Evolutionary conservation across 2,329 filamentous ascomycete genomes (phyloP), one percentile per base, ranked within the genome.

Genomic region (Ascochyta fabae): DNA sequence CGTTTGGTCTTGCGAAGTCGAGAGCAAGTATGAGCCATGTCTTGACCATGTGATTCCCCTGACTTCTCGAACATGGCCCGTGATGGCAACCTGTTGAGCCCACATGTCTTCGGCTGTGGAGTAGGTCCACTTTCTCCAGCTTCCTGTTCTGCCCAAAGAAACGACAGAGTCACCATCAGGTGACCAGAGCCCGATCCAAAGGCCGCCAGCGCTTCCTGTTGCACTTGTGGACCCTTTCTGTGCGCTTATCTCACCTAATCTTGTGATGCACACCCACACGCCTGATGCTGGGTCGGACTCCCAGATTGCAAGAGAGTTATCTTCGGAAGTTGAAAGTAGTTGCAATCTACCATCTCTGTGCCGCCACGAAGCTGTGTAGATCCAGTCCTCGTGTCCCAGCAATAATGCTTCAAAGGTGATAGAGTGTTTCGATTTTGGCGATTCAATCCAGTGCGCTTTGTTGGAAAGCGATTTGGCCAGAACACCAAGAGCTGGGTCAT

Each of bases 331-430:
- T 2, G 94, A 93, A 3, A 99, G 84, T 8, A 97, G 84, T 64
- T 90, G 91, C 12, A 90, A 80, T 56, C 82, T 85, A 44, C 74
- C 76, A 55, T 80, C 77, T 13, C 77, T 68, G 39, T 79, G 80
- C 56, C 84, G 83, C 93, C 93, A 97, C 50, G 83, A 81, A 2
- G 91, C 88, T 52, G 90, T 96, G 76, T 96, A 98, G 53, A 99
- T 94, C 95, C 95, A 99, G 70, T 99, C 95, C 72, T 99, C 95
- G 70, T 99, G 95, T 8, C 95, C 95, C 3, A 99, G 84, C 6
- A 99, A 83, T 3, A 99, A 81, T 1, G 95, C 95, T 75, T 99
- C 95, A 64, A 99, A 98, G 0, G 92, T 96, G 52, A 96, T 82
- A 6, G 89, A 90, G 75, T 90, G 94, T 62, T 88, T 88, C 4